These are phyloP conservation scores for Gigaspora rosea DNA, from an alignment of 192 early-diverging fungal species.

Conservation along the genomic window DNA sequence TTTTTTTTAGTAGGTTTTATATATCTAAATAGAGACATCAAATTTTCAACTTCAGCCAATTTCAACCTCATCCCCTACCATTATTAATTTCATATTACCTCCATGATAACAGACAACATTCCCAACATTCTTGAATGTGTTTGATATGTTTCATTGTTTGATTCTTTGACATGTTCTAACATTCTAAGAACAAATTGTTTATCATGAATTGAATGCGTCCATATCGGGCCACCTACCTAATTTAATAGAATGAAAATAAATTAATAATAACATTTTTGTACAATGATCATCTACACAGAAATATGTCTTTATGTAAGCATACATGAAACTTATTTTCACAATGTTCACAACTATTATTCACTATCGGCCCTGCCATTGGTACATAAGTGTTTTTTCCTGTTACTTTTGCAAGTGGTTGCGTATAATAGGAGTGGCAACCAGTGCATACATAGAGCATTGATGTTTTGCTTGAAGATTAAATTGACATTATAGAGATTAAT, in stretches of 20 bases:
- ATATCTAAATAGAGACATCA: no score
- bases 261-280: neutral
- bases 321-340: conserved; percentile 77
- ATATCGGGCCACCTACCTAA: conserved; percentile 92
- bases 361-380: conserved; percentile 61
- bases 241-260: neutral
- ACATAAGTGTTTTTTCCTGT: conserved; percentile 63
- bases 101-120: conserved; percentile 89
- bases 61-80: neutral
- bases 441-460: conserved; percentile 82
- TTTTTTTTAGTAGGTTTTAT: no score
- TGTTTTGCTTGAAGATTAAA: conserved; percentile 62
- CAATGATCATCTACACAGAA: no score
- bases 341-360: conserved; percentile 64
- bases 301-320: conserved; percentile 8
- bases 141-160: conserved; percentile 61
- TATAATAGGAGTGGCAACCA: conserved; percentile 74
- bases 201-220: conserved; percentile 83
- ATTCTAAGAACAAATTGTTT: conserved; percentile 79
- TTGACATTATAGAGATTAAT: neutral
- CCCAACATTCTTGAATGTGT: conserved; percentile 90
- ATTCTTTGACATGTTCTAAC: conserved; percentile 69
- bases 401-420: conserved; percentile 74
- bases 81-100: conserved; percentile 50
- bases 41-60: neutral